Evolutionary conservation across 2,329 filamentous ascomycete species (phyloP).

Genomic region (Cercospora canescens): DNA sequence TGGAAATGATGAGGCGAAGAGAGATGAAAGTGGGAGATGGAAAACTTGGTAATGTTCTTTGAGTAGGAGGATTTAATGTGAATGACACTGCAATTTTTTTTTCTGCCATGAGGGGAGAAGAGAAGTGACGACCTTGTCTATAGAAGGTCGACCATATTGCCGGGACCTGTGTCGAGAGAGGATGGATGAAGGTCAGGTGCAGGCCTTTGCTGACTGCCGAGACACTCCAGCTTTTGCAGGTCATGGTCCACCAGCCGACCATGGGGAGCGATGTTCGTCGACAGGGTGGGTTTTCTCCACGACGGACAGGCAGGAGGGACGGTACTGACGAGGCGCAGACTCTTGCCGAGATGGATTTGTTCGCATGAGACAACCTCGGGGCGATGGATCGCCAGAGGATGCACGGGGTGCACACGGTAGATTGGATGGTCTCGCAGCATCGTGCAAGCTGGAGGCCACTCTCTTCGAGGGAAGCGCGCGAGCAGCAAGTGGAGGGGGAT

Average conservation of each 20-base stretch:
- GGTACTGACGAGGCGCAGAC: not conserved
- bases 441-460: not conserved
- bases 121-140: not conserved
- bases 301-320: not conserved
- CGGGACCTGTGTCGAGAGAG: not conserved
- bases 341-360: not conserved
- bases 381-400: not conserved
- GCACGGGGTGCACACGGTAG: not conserved
- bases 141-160: conserved; percentile 1
- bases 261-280: conserved; percentile 4
- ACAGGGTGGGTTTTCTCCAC: conserved; percentile 7
- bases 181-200: conserved; percentile 1
- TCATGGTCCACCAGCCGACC: conserved; percentile 4
- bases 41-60: too few relatives aligned
- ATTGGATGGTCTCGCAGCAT: not conserved
- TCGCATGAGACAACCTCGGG: not conserved
- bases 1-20: not conserved
- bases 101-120: too few relatives aligned
- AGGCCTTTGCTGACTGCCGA: conserved; percentile 10
- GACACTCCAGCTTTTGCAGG: conserved; percentile 10
- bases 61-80: too few relatives aligned
- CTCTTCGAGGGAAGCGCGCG: not conserved
- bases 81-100: not conserved
- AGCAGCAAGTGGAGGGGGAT: conserved; percentile 1
- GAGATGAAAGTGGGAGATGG: not conserved